Conservation (phyloP, 352 stramenopile species). For the Pythium scleroteichum region DNA sequence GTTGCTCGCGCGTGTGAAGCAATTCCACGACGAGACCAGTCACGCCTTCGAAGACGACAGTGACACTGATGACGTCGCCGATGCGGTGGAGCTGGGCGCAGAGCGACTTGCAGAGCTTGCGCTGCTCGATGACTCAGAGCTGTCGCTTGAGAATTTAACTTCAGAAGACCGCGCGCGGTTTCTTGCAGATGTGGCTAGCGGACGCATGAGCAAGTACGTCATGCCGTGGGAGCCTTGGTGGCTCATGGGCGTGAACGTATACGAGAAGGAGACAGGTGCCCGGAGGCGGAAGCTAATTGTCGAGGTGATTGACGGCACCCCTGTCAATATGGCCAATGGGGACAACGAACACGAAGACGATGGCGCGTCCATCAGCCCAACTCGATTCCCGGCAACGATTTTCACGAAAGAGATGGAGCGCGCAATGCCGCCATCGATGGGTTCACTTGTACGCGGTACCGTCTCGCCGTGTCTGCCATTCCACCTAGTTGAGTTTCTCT, state of each 20-base stretch:
- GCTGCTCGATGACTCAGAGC: slow-evolving; percentile 41
- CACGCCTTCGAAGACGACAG: slow-evolving; percentile 28
- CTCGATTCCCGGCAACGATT: slow-evolving; percentile 44
- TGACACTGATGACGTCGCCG: neutral
- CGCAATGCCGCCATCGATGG: slow-evolving; percentile 39
- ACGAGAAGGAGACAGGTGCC: slow-evolving; percentile 51
- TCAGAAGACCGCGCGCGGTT: slow-evolving; percentile 57
- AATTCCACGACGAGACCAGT: slow-evolving; percentile 54
- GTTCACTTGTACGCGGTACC: slow-evolving; percentile 29
- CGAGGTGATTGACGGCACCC: slow-evolving; percentile 4
- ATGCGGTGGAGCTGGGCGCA: slow-evolving; percentile 31
- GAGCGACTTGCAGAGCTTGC: slow-evolving; percentile 52
- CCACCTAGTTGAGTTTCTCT: slow-evolving; percentile 70
- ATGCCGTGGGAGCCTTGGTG: slow-evolving; percentile 78
- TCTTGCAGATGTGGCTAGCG: slow-evolving; percentile 60
- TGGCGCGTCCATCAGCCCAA: slow-evolving; percentile 28
- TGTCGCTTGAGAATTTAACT: slow-evolving; percentile 71
- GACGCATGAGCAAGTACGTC: slow-evolving; percentile 63
- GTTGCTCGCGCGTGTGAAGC: slow-evolving; percentile 50
- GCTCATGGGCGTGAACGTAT: slow-evolving; percentile 42
- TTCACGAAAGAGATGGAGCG: slow-evolving; percentile 45
- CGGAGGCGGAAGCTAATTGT: slow-evolving; percentile 38
- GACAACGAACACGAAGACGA: slow-evolving; percentile 1
- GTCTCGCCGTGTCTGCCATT: slow-evolving; percentile 48
- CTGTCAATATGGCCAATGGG: slow-evolving; percentile 12